Conservation (phyloP, 1,284 basidiomycete species). For the Tremellales sp. region DNA sequence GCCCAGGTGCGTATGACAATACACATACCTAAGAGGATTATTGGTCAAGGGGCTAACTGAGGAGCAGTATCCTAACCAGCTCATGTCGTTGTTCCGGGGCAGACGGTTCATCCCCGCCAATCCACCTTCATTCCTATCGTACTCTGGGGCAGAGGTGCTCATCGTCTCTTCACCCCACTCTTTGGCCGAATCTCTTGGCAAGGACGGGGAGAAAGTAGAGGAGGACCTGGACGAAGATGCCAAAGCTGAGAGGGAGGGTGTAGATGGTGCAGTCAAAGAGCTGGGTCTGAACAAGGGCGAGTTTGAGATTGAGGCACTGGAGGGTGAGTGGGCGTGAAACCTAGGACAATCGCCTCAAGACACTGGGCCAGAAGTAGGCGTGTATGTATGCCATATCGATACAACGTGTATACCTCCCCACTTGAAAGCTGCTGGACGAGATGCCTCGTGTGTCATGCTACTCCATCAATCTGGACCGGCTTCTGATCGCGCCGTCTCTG, state of each 20-base stretch:
- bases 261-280: constrained; percentile 55
- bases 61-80: constrained; percentile 21
- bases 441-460: no score
- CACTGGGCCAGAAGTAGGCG: constrained; percentile 3
- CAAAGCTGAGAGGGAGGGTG: constrained; percentile 51
- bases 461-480: no score
- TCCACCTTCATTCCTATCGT: constrained; percentile 57
- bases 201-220: constrained; percentile 55
- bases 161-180: constrained; percentile 52
- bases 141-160: constrained; percentile 57
- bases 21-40: neutral
- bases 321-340: constrained; percentile 53
- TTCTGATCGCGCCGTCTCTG: no score
- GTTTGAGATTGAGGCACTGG: constrained; percentile 54
- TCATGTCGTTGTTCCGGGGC: constrained; percentile 35
- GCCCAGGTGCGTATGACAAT: constrained; percentile 19
- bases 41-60: neutral
- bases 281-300: constrained; percentile 53
- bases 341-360: constrained; percentile 1
- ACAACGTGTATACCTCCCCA: no score
- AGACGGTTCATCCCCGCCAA: constrained; percentile 57
- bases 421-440: no score
- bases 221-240: constrained; percentile 51
- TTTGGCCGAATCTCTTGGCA: constrained; percentile 42
- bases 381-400: neutral